A percentile compares a stretch with the other conserved stretches of the same genome.
Evolutionary conservation across 192 early-diverging fungal species (phyloP).

Genomic region (Coemansia sp.): DNA sequence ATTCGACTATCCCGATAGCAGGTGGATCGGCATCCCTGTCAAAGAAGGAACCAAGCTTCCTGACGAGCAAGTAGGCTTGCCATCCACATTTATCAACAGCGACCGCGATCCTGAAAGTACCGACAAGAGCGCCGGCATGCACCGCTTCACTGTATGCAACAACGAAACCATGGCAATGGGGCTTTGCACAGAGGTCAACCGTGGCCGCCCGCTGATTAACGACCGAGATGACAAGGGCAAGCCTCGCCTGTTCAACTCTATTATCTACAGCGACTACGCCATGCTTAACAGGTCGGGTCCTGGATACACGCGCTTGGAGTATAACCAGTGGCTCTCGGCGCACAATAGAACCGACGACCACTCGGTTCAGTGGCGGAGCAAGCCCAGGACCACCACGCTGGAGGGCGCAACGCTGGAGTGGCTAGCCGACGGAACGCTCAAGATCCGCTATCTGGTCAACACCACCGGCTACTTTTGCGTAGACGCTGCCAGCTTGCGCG

Average conservation of each 20-base stretch:
- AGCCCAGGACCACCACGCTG: conserved; percentile 24
- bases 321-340: conserved; percentile 25
- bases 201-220: conserved; percentile 63
- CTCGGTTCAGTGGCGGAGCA: conserved; percentile 26
- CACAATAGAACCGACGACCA: conserved; percentile 38
- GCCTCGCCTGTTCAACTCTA: conserved; percentile 38
- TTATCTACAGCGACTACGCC: conserved; percentile 49
- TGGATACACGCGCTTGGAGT: conserved; percentile 44
- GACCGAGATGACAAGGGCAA: conserved; percentile 40
- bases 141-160: conserved; percentile 58
- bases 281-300: conserved; percentile 43
- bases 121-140: conserved; percentile 10
- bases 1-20: conserved; percentile 49
- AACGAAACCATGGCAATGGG: conserved; percentile 56
- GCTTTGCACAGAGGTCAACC: conserved; percentile 57
- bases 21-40: conserved; percentile 49
- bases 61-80: conserved; percentile 34
- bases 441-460: conserved; percentile 65
- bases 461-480: conserved; percentile 90
- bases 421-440: conserved; percentile 36
- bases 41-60: conserved; percentile 37
- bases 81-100: conserved; percentile 20
- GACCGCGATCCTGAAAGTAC: conserved; percentile 6
- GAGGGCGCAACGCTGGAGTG: conserved; percentile 53
- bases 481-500: conserved; percentile 33